Evolutionary conservation across 306 rosid genomes (phyloP).

Genomic region (Leucaena leucocephala): DNA sequence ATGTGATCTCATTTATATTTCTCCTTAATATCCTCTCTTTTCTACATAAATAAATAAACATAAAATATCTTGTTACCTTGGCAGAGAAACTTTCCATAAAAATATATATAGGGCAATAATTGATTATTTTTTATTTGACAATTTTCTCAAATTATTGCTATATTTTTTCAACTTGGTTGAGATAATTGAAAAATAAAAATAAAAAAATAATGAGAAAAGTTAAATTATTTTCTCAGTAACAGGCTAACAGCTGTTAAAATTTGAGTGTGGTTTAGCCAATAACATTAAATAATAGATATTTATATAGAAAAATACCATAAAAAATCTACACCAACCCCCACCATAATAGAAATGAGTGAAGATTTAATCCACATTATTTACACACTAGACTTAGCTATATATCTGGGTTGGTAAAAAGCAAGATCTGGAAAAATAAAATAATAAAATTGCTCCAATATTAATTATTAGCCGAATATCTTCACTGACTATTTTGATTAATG

Average conservation of each 20-base stretch:
- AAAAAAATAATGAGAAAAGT: neutral
- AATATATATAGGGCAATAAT: neutral
- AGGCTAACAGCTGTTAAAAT: neutral
- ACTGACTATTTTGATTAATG: neutral
- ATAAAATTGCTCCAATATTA: neutral
- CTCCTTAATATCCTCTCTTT: neutral
- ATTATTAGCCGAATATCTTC: neutral
- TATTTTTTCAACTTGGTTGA: neutral
- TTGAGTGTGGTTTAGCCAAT: too few relatives aligned
- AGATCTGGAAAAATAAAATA: neutral
- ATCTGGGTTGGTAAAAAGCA: neutral
- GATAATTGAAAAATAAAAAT: neutral
- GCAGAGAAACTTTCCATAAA: neutral
- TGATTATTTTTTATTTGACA: neutral
- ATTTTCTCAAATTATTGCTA: neutral
- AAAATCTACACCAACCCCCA: neutral
- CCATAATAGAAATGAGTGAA: neutral
- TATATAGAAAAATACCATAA: too few relatives aligned
- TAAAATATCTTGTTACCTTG: neutral
- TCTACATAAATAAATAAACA: neutral
- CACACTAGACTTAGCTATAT: neutral
- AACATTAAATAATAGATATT: too few relatives aligned
- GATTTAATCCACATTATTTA: neutral
- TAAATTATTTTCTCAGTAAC: neutral
- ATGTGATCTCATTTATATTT: neutral